Evolutionary conservation across 2,329 filamentous ascomycete species (phyloP), one percentile per base, ranked within the genome.

Genomic region (Emergomyces pasteurianus): DNA sequence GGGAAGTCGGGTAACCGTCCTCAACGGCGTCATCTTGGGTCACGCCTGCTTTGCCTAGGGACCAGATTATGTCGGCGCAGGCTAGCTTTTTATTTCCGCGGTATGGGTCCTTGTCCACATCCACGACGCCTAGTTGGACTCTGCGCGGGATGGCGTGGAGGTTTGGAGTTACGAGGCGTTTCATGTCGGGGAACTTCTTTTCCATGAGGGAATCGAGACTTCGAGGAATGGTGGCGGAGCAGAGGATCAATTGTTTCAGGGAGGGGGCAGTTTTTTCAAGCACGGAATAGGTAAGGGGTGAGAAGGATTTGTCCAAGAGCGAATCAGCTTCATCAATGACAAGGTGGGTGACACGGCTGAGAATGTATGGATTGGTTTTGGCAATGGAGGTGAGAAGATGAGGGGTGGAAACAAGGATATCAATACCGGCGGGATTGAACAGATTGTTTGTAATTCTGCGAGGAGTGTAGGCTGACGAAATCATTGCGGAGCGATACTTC

Each of bases 291-390:
- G 94, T 97, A 28, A 87, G 86, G 0, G 90, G 86, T 3, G 88
- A 83, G 77, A 99, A 99, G 62, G 90, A 95, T 61, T 91, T 88
- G 75, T 99, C 95, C 66, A 99, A 84, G 10, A 99, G 84, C 3
- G 92, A 96, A 75, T 99, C 94, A 1, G 95, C 95, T 78, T 99
- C 95, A 71, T 99, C 95, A 56, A 96, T 81, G 62, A 99, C 83
- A 12, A 99, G 81, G 71, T 97, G 90, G 1, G 84, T 86, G 62
- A 97, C 92, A 14, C 90, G 87, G n/a, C 90, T 92, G 42, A 99
- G 83, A 63, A 99, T 86, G 69, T 96, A 92, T 12, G 94, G 94
- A 66, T 96, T 91, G 23, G 86, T 87, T 65, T 95, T 86, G 14
- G 90, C 90, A 69, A 99, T 94, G 63, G 89, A 92, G 60, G 88